Conservation (phyloP, 768 basidiomycete species). For the Auricularia cornea region DNA sequence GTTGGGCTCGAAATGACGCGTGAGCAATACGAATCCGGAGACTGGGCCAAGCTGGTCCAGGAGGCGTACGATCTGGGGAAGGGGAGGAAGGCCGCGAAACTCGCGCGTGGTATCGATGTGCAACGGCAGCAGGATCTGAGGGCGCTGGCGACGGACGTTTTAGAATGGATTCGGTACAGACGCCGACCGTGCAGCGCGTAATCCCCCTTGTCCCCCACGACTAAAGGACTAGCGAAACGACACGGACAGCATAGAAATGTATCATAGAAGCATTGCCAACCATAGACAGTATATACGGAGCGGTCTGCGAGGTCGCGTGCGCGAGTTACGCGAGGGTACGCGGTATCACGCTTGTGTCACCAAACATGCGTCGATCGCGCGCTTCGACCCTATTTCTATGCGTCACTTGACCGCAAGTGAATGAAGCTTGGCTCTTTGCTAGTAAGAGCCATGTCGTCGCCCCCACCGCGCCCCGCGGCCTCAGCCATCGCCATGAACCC, state of each 20-base stretch:
- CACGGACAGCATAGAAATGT: neutral
- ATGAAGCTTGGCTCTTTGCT: neutral
- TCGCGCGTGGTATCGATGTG: neutral
- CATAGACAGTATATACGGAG: no score
- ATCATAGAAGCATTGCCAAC: neutral
- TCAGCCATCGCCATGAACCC: neutral
- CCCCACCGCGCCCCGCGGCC: neutral
- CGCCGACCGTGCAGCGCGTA: neutral
- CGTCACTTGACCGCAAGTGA: neutral
- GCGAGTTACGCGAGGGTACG: no score
- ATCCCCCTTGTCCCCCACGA: neutral
- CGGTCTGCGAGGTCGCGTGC: no score
- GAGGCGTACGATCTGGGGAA: neutral
- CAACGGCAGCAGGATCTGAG: neutral
- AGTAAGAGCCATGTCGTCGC: neutral
- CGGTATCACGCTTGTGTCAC: no score
- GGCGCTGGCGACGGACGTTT: neutral
- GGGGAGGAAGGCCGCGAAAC: neutral
- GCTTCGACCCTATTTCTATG: neutral
- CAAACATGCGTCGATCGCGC: no score
- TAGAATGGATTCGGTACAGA: neutral
- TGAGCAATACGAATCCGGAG: slow-evolving; percentile 55
- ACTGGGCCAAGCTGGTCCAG: neutral
- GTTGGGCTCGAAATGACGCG: slow-evolving; percentile 62
- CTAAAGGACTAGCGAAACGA: neutral